Conservation (phyloP, 768 basidiomycete genomes). For the Kwoniella sp. region DNA sequence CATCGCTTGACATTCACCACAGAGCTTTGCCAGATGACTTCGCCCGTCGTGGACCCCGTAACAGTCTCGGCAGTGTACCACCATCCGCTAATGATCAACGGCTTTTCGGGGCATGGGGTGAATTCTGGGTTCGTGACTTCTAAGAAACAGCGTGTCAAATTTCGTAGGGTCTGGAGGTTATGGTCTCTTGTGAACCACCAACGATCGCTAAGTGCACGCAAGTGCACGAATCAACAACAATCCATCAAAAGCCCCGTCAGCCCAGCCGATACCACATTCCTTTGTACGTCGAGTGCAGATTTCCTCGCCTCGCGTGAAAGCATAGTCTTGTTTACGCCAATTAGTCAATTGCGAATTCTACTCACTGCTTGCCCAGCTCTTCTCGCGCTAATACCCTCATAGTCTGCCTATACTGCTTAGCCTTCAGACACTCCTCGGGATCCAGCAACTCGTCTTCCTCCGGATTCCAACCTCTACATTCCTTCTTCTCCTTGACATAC, state of each 20-base stretch:
- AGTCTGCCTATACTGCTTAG: conserved; percentile 46
- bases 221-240: neutral
- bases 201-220: conserved; percentile 15
- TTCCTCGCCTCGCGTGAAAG: too few relatives aligned
- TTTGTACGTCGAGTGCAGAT: neutral
- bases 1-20: conserved; percentile 20
- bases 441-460: conserved; percentile 18
- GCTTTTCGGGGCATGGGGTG: conserved; percentile 33
- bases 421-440: conserved; percentile 38
- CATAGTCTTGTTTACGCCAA: too few relatives aligned
- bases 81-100: conserved; percentile 43
- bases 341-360: too few relatives aligned
- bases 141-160: conserved; percentile 36
- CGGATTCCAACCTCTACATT: conserved; percentile 41
- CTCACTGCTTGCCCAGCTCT: conserved; percentile 38
- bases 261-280: too few relatives aligned
- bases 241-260: too few relatives aligned
- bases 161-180: conserved; percentile 28
- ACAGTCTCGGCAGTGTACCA: conserved; percentile 43
- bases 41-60: conserved; percentile 34
- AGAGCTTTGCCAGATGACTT: conserved; percentile 36
- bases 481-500: conserved; percentile 8
- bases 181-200: conserved; percentile 43
- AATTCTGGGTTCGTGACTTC: conserved; percentile 20
- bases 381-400: conserved; percentile 39